A percentile compares a stretch with the other conserved stretches of the same genome.
Conservation (phyloP, 2,329 filamentous ascomycete genomes). For the Dendrostoma leiphaemia region DNA sequence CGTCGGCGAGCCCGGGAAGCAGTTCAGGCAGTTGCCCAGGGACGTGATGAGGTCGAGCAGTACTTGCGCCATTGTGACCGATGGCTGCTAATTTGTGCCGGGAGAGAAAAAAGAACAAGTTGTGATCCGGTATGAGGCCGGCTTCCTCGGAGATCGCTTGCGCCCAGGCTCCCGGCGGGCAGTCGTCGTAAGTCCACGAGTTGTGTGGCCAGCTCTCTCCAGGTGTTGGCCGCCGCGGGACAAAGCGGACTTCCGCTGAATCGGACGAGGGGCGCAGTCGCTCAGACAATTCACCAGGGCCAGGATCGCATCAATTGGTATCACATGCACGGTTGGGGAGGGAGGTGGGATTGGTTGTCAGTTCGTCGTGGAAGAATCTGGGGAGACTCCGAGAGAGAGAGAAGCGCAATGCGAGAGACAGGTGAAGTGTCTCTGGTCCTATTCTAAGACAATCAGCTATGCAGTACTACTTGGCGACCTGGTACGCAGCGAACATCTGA, state of each 20-base stretch:
- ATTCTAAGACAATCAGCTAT: background rate
- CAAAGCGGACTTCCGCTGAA: background rate
- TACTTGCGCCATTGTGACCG: conserved; percentile 69
- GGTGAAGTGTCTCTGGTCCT: background rate
- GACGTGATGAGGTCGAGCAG: conserved; percentile 88
- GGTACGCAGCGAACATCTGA: background rate
- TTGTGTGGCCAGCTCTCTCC: background rate
- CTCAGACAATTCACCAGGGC: background rate
- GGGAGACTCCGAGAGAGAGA: background rate
- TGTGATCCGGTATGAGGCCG: too few relatives aligned
- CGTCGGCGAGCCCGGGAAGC: conserved; percentile 90
- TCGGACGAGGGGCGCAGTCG: background rate
- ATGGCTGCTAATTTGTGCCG: too few relatives aligned
- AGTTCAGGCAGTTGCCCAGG: conserved; percentile 91
- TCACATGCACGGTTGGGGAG: background rate
- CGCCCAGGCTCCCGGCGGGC: too few relatives aligned
- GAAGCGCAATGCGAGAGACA: background rate
- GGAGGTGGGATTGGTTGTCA: background rate
- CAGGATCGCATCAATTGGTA: background rate
- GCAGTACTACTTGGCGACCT: too few relatives aligned
- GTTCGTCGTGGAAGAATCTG: background rate
- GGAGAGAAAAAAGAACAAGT: too few relatives aligned
- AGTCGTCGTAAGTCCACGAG: too few relatives aligned
- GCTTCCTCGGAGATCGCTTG: too few relatives aligned
- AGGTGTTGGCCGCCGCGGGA: background rate